Conservation (phyloP, 208 protist genomes). For the Phytomonas sp. region DNA sequence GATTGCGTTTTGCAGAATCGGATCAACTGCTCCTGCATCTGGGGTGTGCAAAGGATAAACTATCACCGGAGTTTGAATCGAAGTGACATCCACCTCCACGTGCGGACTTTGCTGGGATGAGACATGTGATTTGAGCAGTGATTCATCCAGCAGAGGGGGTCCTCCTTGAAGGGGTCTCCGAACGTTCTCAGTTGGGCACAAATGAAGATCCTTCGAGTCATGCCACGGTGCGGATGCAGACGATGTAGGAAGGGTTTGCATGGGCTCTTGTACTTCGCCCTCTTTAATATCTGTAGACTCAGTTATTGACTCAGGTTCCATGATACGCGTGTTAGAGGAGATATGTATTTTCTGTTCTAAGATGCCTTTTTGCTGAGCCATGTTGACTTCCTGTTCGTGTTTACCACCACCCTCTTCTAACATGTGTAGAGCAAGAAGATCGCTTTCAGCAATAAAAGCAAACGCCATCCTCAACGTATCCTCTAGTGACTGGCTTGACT, state of each 20-base stretch:
- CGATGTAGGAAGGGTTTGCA: neutral
- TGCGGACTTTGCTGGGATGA: neutral
- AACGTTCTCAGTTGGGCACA: neutral
- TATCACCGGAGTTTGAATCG: neutral
- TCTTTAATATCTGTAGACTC: neutral
- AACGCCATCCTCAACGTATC: slow-evolving; percentile 20
- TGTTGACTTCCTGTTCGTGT: neutral
- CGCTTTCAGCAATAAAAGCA: slow-evolving; percentile 15
- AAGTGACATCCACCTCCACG: neutral
- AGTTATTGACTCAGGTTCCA: neutral
- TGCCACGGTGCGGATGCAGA: neutral
- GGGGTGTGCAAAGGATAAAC: neutral
- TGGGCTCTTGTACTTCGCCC: neutral
- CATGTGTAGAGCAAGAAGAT: slow-evolving; percentile 3
- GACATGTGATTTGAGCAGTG: neutral
- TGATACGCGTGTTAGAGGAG: neutral
- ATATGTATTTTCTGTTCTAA: neutral
- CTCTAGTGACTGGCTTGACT: slow-evolving; percentile 11
- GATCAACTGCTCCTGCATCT: neutral
- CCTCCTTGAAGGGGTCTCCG: neutral
- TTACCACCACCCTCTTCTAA: neutral
- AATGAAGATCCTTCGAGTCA: neutral
- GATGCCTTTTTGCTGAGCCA: neutral
- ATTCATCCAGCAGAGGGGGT: neutral
- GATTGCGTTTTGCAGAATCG: neutral